Base-by-base conservation (phyloP, 2,329 filamentous ascomycete species). In the Calonectria naviculata region DNA sequence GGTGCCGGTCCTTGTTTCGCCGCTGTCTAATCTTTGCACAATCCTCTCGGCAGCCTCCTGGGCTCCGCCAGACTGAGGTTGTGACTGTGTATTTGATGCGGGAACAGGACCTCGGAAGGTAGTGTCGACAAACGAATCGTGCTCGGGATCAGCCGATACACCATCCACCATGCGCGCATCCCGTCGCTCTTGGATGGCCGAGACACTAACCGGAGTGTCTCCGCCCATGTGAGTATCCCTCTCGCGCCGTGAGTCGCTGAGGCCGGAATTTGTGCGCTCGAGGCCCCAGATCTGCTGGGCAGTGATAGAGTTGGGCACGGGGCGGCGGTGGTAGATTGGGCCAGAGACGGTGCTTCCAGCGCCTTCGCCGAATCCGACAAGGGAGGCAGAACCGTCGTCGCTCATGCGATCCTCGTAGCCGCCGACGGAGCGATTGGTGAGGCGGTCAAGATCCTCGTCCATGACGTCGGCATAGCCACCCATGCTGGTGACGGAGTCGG, bases 291-390 rank as follows among this genome's bases (percentile, higher is more conserved):
- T 71, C 73, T 83, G 77, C 73, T 79, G 78, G 67, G 83, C 62
- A 80, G 76, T 84, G 82, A 70, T 80, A 70, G 76, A 83, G 73
- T 80, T 84, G 75, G 85, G 86, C 73, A 83, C 82, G 62, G 85
- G 82, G 58, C 88, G 81, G 71, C 89, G 84, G 81, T 89, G 86
- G 84, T 93, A 89, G 80, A 93, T 93, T 44, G 94, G 94, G 0
- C 95, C 95, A 71, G 92, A 94, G 68, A 95, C 92, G 6, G 95
- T 95, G 81, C 93, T 95, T 76, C 93, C 94, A 12, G 96, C 95
- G 38, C 95, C 96, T 82, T 98, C 95, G 61, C 96, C 96, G 77
- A 98, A 98, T 0, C 93, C 96, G 12, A 98, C 96, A 7, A 98
- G 87, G 73, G 93, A 96, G 3, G 93, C 94, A 64, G 92, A 92